These are phyloP conservation scores for Penicillium subrubescens DNA, from an alignment of 495 filamentous ascomycete genomes.

Conservation along the genomic window DNA sequence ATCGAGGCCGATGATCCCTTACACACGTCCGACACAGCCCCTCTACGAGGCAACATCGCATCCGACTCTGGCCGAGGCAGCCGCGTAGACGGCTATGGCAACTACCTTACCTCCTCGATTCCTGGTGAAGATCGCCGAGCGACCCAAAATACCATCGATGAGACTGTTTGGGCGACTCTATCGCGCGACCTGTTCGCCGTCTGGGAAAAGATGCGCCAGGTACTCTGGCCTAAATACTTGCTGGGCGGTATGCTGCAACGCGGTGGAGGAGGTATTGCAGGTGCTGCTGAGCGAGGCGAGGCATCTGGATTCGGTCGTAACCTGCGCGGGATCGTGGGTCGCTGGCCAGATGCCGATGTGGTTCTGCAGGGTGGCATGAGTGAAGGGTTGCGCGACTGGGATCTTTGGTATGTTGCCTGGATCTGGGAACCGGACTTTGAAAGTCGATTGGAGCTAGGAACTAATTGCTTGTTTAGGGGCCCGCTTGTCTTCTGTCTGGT, in stretches of 20 bases:
- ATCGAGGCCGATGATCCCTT: conserved; percentile 95
- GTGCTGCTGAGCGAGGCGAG: conserved; percentile 66
- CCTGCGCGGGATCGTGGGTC: conserved; percentile 63
- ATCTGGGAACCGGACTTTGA: background rate
- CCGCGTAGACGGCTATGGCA: conserved; percentile 40
- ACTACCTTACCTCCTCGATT: conserved; percentile 84
- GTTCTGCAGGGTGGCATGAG: conserved; percentile 80
- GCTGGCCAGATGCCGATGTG: conserved; percentile 72
- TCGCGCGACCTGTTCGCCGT: conserved; percentile 88
- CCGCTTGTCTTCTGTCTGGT: conserved; percentile 90
- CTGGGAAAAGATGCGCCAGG: conserved; percentile 97
- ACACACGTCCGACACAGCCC: conserved; percentile 68
- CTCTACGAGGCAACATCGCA: conserved; percentile 80
- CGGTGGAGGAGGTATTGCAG: conserved; percentile 70
- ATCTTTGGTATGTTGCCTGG: conserved; percentile 69
- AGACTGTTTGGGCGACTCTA: conserved; percentile 93
- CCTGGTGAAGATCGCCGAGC: conserved; percentile 94
- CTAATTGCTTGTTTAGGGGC: conserved; percentile 55
- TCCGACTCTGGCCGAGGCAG: conserved; percentile 51
- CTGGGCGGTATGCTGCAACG: conserved; percentile 69
- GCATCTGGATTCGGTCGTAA: conserved; percentile 62
- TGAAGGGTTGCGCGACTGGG: conserved; percentile 90
- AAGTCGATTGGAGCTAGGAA: background rate
- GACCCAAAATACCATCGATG: conserved; percentile 91
- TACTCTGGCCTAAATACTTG: conserved; percentile 95